Evolutionary conservation across 179 eudicot genomes (phyloP), one percentile per base, ranked within the genome.

Genomic region (Amaranthus tricolor): DNA sequence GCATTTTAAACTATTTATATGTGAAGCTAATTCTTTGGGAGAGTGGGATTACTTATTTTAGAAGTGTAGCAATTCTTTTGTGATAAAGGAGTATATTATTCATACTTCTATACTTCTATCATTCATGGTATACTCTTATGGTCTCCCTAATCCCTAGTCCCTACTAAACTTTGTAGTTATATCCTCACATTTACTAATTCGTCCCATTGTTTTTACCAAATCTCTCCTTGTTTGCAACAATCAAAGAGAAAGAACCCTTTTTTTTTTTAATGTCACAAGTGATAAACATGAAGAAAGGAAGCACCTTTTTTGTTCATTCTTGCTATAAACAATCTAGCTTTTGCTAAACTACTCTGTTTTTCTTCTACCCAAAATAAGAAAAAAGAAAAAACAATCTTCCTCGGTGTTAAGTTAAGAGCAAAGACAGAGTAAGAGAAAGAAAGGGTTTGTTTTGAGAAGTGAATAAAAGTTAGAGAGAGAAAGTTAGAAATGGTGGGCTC

Each of bases 401-500:
- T 31, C 40, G 3, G 6, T 44, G 61, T 51, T 51, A 19, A 50
- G 43, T 1, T 17, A 51, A 70, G 62, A 44, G 64, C 40, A 31
- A 31, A 15, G 63, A 73, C 73, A 66, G 64, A 49, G 53, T 49
- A 6, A 77, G 21, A 74, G 68, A 47, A 53, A 58, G 63, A 73
- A 62, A 55, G 62, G 10, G n/a, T n/a, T n/a, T n/a, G n/a, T n/a
- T n/a, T n/a, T n/a, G n/a, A 16, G 58, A 60, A 67, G 40, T 31
- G 40, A 31, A 24, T 1, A 5, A 43, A 48, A 74, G 70, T 16
- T 57, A 66, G 66, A 72, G 52, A 66, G 77, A 82, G 78, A 78
- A 55, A 82, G 73, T 71, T 24, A 76, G 76, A 83, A 77, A 91
- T 91, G 97, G 98, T 88, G 90, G 97, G 95, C 84, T 85, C 98